These are phyloP conservation scores for Cercospora zeina DNA, from an alignment of 2,329 filamentous ascomycete genomes.

Conservation along the genomic window DNA sequence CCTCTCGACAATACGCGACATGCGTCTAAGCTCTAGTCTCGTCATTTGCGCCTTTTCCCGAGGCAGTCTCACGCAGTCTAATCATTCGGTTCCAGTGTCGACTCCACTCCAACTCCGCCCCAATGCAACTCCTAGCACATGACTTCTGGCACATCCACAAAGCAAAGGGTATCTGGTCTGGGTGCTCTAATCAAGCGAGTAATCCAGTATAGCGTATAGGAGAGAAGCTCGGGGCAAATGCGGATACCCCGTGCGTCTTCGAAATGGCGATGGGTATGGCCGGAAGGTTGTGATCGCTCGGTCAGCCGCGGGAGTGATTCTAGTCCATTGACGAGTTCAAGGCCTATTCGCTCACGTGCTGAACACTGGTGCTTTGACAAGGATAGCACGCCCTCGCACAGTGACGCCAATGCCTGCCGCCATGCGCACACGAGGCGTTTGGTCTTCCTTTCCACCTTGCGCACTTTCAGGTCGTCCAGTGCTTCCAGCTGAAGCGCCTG, in stretches of 20 bases:
- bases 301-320: neutral
- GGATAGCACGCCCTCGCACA: conserved; percentile 51
- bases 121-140: conserved; percentile 3
- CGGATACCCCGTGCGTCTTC: neutral
- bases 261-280: neutral
- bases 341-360: conserved; percentile 29
- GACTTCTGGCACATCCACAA: conserved; percentile 1
- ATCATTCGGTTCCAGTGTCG: neutral
- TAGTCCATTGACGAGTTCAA: neutral
- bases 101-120: neutral
- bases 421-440: conserved; percentile 50
- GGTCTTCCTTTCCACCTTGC: conserved; percentile 44
- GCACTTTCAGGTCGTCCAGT: conserved; percentile 47
- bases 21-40: neutral
- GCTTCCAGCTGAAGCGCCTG: conserved; percentile 41
- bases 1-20: neutral
- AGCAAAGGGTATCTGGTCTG: conserved; percentile 19
- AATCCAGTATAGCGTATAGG: conserved; percentile 6
- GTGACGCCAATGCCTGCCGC: conserved; percentile 51
- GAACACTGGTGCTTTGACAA: conserved; percentile 53
- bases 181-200: conserved; percentile 7
- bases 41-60: neutral
- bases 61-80: neutral
- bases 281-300: neutral
- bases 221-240: conserved; percentile 4